Evolutionary conservation across 306 rosid genomes (phyloP).

Genomic region (Myrica gale): DNA sequence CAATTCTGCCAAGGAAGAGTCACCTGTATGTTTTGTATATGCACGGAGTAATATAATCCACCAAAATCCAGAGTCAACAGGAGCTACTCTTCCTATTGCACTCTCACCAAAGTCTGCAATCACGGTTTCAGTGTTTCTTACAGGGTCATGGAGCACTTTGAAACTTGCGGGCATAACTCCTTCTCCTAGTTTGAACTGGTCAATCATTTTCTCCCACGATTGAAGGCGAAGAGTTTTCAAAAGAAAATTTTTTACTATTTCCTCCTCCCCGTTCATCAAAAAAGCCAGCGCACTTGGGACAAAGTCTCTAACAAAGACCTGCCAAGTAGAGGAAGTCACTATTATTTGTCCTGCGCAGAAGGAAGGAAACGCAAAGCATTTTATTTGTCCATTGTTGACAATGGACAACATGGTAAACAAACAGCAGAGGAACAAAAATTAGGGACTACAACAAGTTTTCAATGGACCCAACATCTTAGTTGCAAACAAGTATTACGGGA

Average conservation of each 20-base stretch:
- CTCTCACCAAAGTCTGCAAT: slow-evolving; percentile 38
- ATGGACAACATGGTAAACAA: neutral
- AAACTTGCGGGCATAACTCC: slow-evolving; percentile 44
- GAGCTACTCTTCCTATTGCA: slow-evolving; percentile 45
- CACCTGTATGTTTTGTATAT: slow-evolving; percentile 39
- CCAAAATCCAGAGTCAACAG: slow-evolving; percentile 43
- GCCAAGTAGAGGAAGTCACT: neutral
- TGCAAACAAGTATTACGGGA: neutral
- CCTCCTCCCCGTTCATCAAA: slow-evolving; percentile 38
- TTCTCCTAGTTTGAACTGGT: slow-evolving; percentile 38
- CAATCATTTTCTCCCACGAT: slow-evolving; percentile 35
- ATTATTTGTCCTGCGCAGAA: neutral
- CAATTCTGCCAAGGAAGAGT: slow-evolving; percentile 32
- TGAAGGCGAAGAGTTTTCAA: slow-evolving; percentile 39
- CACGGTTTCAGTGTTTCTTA: slow-evolving; percentile 25
- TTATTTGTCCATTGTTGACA: neutral
- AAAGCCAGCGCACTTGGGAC: slow-evolving; percentile 42
- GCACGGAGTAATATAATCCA: slow-evolving; percentile 45
- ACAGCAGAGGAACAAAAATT: too few species aligned
- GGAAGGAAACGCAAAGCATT: neutral
- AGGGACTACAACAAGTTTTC: neutral
- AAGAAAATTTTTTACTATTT: slow-evolving; percentile 34
- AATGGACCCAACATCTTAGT: neutral
- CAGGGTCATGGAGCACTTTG: slow-evolving; percentile 33
- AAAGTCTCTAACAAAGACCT: slow-evolving; percentile 42